These are phyloP conservation scores for Ceratocystiopsis minuta DNA, from an alignment of 2,329 filamentous ascomycete genomes.

Conservation along the genomic window DNA sequence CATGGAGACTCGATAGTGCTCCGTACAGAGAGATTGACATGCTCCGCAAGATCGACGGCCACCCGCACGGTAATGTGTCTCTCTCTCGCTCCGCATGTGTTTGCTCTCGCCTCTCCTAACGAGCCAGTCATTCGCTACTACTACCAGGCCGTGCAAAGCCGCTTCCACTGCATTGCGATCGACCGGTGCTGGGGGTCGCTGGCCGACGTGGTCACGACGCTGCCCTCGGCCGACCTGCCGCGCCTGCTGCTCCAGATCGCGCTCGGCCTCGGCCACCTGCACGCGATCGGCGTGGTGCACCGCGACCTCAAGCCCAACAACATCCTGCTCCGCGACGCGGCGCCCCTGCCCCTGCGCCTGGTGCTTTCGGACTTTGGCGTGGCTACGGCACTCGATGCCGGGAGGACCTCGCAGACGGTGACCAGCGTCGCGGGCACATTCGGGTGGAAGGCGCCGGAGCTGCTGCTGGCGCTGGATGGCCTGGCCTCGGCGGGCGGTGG, in stretches of 20 bases:
- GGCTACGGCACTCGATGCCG: constrained; percentile 90
- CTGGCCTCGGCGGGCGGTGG: too few species aligned
- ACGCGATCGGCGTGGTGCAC: constrained; percentile 85
- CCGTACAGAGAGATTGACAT: constrained; percentile 86
- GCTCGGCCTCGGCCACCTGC: constrained; percentile 72
- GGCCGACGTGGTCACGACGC: constrained; percentile 74
- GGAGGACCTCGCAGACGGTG: constrained; percentile 85
- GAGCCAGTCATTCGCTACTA: constrained; percentile 66
- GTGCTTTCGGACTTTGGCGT: constrained; percentile 95
- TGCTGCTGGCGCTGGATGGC: constrained; percentile 48
- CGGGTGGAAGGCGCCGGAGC: constrained; percentile 89
- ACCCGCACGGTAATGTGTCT: constrained; percentile 48
- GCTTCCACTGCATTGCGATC: constrained; percentile 89
- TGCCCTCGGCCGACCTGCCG: constrained; percentile 52
- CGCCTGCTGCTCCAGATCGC: constrained; percentile 77
- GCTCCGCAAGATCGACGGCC: constrained; percentile 82
- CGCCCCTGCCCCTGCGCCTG: constrained; percentile 56
- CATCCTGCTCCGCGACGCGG: constrained; percentile 66
- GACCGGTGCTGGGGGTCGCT: constrained; percentile 88
- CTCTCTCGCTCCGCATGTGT: too few species aligned
- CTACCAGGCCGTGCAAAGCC: constrained; percentile 71
- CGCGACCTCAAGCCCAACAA: constrained; percentile 96
- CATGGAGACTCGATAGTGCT: constrained; percentile 89
- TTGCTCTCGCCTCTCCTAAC: too few species aligned
- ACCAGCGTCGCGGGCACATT: constrained; percentile 84